Conservation (phyloP, 2,329 filamentous ascomycete genomes). For the Ophiostoma tasmaniense region DNA sequence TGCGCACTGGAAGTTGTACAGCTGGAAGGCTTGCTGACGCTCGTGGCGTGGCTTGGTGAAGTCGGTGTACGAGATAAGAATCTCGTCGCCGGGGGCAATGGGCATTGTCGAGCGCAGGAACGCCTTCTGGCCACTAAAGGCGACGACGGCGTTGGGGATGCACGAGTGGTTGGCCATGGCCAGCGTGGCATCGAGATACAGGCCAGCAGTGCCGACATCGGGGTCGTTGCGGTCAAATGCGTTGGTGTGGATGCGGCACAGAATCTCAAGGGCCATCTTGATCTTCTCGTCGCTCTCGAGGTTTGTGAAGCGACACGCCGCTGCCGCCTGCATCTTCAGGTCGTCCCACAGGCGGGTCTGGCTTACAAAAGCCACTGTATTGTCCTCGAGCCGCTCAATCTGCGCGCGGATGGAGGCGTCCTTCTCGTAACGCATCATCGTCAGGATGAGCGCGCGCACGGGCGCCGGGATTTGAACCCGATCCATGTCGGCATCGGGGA, state of each 20-base stretch:
- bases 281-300: slow-evolving; percentile 31
- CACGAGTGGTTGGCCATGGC: slow-evolving; percentile 58
- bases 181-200: slow-evolving; percentile 48
- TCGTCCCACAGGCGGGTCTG: slow-evolving; percentile 35
- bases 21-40: slow-evolving; percentile 36
- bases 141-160: slow-evolving; percentile 49
- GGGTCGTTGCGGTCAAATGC: slow-evolving; percentile 49
- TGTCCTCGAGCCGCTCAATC: slow-evolving; percentile 37
- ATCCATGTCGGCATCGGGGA: slow-evolving; percentile 9
- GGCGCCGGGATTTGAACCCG: slow-evolving; percentile 41
- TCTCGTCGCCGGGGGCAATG: slow-evolving; percentile 46
- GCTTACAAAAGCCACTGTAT: slow-evolving; percentile 34
- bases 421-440: slow-evolving; percentile 33
- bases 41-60: slow-evolving; percentile 37
- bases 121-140: slow-evolving; percentile 44
- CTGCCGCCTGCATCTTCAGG: slow-evolving; percentile 41
- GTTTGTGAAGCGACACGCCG: slow-evolving; percentile 41
- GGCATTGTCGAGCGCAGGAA: slow-evolving; percentile 41
- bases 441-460: slow-evolving; percentile 45
- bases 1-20: slow-evolving; percentile 45
- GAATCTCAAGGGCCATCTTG: slow-evolving; percentile 35
- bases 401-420: slow-evolving; percentile 23
- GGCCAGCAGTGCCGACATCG: slow-evolving; percentile 44
- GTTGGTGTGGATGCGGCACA: slow-evolving; percentile 55
- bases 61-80: slow-evolving; percentile 55